phyloP scores from a whole-genome alignment of 495 filamentous ascomycete genomes.

The Daldinia caldariorum region DNA sequence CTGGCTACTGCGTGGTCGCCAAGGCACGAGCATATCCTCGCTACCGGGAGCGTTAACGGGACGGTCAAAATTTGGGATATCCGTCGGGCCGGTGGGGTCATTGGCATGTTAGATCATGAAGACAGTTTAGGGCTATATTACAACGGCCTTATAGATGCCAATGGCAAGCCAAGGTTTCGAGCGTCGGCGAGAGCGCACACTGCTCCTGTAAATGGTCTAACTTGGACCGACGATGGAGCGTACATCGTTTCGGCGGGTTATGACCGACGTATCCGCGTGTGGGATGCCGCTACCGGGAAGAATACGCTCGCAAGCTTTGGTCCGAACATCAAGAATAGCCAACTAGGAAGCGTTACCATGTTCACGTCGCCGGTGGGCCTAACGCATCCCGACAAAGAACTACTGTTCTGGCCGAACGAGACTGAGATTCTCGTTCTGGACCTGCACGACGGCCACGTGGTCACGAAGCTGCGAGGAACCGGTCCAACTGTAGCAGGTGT shows the following conservation, averaged over 20 bases:
- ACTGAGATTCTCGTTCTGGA: conserved; percentile 80
- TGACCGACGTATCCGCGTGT: conserved; percentile 83
- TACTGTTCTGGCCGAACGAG: conserved; percentile 81
- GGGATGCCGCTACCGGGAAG: conserved; percentile 79
- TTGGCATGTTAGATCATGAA: conserved; percentile 82
- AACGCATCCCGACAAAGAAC: conserved; percentile 62
- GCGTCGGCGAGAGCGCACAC: conserved; percentile 71
- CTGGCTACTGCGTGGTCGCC: conserved; percentile 84
- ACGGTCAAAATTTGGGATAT: conserved; percentile 86
- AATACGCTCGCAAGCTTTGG: conserved; percentile 89
- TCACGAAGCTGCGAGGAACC: conserved; percentile 73
- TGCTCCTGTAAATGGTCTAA: conserved; percentile 81
- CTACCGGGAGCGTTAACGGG: conserved; percentile 80
- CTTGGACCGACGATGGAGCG: conserved; percentile 81
- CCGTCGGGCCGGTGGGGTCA: conserved; percentile 72
- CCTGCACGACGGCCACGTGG: conserved; percentile 74
- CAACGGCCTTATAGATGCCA: conserved; percentile 42
- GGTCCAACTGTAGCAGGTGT: conserved; percentile 61
- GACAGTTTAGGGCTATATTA: conserved; percentile 70
- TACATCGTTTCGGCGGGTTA: conserved; percentile 82
- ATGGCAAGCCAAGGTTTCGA: conserved; percentile 51
- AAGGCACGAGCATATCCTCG: conserved; percentile 77
- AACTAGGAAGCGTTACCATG: conserved; percentile 70
- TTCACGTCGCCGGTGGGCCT: conserved; percentile 66
- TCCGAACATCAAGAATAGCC: conserved; percentile 75